phyloP scores from a whole-genome alignment of 495 filamentous ascomycete species.

The Penicillium bovifimosum region DNA sequence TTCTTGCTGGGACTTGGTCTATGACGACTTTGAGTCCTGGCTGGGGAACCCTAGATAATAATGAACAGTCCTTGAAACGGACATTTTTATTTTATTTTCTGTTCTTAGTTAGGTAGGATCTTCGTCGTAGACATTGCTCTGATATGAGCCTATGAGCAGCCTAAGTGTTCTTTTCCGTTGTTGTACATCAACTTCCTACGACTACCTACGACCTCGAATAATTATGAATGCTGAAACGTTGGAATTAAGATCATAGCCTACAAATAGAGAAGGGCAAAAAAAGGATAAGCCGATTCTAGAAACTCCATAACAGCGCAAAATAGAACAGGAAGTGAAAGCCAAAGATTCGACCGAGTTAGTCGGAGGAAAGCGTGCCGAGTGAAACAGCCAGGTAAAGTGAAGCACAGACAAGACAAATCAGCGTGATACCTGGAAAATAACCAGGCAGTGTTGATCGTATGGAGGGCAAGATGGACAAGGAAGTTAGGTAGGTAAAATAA shows the following conservation, averaged over 20 bases:
- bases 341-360: background rate
- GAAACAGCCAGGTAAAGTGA: conserved; percentile 9
- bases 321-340: background rate
- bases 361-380: background rate
- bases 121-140: background rate
- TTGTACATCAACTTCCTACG: background rate
- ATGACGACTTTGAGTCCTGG: background rate
- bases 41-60: background rate
- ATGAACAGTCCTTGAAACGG: background rate
- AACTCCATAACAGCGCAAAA: conserved; percentile 1
- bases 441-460: background rate
- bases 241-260: conserved; percentile 3
- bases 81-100: too few species aligned
- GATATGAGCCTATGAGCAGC: background rate
- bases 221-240: too few species aligned
- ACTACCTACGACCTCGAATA: background rate
- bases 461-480: conserved; percentile 2
- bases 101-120: background rate
- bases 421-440: background rate
- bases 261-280: background rate
- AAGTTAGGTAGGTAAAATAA: conserved; percentile 1
- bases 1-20: background rate
- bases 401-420: conserved; percentile 1
- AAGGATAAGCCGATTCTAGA: conserved; percentile 1
- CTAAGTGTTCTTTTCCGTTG: background rate